Evolutionary conservation across 2,329 filamentous ascomycete genomes (phyloP), one percentile per base, ranked within the genome.

Genomic region (Cadophora malorum): DNA sequence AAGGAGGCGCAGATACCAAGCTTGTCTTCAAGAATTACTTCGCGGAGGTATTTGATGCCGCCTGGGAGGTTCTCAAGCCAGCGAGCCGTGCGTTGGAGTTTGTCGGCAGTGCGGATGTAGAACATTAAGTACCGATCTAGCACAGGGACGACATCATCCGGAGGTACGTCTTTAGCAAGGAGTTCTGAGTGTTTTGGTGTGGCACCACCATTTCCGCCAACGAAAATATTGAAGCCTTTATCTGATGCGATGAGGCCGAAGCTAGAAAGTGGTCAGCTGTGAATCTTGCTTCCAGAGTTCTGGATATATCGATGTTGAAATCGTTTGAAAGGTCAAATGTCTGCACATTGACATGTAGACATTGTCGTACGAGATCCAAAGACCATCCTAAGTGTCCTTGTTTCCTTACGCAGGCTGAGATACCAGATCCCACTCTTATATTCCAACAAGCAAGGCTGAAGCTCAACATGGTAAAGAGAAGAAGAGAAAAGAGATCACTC

Each of bases 231-330:
- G 86, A 92, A 97, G 35, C 94, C 94, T 75, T 96, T 97, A 70
- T 97, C 93, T 0, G 93, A 96, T 16, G 94, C 93, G 67, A 97
- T 97, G 60, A 97, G 87, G 25, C 94, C 94, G 74, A 97, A 97
- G 76, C 89, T 91, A 67, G 25, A 10, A 38, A 14, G 3, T 33
- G 14, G 59, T 49, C 19, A 62, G 59, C 21, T 12, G 16, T 45
- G 41, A 45, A 28, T 28, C 28, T 28, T 28, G 12, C 12, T 45
- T 35, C 12, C n/a, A 5, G 21, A 49, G 6, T 28, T 28, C 28
- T 28, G 28, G 28, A 28, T 3, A 28, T 28, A 10, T 25, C 19
- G 8, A 33, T 6, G 21, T 41, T 25, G 35, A 10, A 16, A 49
- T 21, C 12, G 5, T n/a, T 45, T 14, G 10, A 45, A 45, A 5